Evolutionary conservation across 495 filamentous ascomycete species (phyloP).

Genomic region (Talaromyces borbonicus): DNA sequence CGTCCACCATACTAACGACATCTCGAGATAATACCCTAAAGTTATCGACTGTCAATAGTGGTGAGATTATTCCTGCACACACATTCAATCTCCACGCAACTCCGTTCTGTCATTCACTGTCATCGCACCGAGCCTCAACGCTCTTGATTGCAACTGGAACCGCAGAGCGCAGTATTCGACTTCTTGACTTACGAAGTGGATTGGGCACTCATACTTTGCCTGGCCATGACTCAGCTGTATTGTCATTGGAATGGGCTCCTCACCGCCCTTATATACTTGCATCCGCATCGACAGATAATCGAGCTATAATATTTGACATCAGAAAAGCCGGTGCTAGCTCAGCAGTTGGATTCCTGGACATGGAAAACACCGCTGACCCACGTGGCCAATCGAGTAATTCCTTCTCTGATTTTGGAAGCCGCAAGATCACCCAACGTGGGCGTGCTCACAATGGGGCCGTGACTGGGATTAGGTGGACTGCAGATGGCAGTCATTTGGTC

Average conservation of each 20-base stretch:
- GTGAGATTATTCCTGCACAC: conserved; percentile 35
- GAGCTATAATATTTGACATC: conserved; percentile 76
- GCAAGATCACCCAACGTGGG: conserved; percentile 38
- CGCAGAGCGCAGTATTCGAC: conserved; percentile 65
- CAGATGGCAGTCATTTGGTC: conserved; percentile 62
- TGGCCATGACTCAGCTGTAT: conserved; percentile 60
- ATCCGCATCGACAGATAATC: conserved; percentile 67
- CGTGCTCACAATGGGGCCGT: conserved; percentile 68
- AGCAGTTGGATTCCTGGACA: conserved; percentile 64
- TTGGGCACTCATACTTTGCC: conserved; percentile 65
- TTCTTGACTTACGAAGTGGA: conserved; percentile 75
- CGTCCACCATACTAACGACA: conserved; percentile 64
- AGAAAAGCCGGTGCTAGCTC: conserved; percentile 51
- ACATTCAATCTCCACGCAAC: conserved; percentile 64
- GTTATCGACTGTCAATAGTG: conserved; percentile 57
- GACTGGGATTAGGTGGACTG: conserved; percentile 76
- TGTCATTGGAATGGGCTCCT: conserved; percentile 73
- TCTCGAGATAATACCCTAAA: conserved; percentile 81
- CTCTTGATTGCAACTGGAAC: conserved; percentile 77
- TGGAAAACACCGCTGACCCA: conserved; percentile 65
- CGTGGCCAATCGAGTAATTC: conserved; percentile 19
- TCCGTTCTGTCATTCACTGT: conserved; percentile 66
- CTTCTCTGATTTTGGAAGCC: conserved; percentile 23
- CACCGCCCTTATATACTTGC: conserved; percentile 67
- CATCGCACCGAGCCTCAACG: conserved; percentile 55